Conservation (phyloP, 192 early-diverging fungal genomes). For the Linnemannia hyalina region DNA sequence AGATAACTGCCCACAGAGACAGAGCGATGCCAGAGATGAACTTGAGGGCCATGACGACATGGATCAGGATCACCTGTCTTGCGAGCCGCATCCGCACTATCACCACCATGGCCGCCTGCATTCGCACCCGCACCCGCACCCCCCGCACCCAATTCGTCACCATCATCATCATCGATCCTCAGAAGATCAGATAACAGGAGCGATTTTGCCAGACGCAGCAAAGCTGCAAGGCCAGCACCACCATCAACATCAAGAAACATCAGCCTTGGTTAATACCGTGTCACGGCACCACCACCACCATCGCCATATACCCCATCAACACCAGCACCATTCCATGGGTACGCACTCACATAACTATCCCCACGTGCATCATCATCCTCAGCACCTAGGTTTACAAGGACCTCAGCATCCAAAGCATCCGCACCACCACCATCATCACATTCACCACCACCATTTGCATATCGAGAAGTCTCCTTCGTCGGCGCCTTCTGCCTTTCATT, state of each 20-base stretch:
- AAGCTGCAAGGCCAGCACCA: conserved; percentile 3
- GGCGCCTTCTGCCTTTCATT: conserved; percentile 37
- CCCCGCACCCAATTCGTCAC: conserved; percentile 6
- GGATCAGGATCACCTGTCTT: conserved; percentile 2
- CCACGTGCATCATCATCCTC: conserved; percentile 12
- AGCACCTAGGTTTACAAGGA: conserved; percentile 11
- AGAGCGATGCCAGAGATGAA: neutral
- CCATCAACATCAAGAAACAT: neutral
- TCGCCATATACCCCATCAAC: conserved; percentile 18
- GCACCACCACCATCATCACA: conserved; percentile 40
- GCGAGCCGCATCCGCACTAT: neutral
- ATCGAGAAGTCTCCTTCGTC: conserved; percentile 8
- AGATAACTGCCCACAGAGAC: conserved; percentile 3
- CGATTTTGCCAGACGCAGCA: neutral
- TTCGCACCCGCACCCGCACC: neutral
- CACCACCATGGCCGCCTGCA: neutral
- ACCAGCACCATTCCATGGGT: neutral
- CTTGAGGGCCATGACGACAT: neutral
- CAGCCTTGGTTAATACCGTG: neutral
- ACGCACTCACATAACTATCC: conserved; percentile 9
- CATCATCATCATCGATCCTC: neutral
- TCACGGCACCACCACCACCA: conserved; percentile 6
- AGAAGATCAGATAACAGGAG: neutral
- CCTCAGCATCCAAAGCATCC: conserved; percentile 15
- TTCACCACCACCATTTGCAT: conserved; percentile 44